Evolutionary conservation across 257 asterid genomes (phyloP).

Genomic region (Phtheirospermum japonicum): DNA sequence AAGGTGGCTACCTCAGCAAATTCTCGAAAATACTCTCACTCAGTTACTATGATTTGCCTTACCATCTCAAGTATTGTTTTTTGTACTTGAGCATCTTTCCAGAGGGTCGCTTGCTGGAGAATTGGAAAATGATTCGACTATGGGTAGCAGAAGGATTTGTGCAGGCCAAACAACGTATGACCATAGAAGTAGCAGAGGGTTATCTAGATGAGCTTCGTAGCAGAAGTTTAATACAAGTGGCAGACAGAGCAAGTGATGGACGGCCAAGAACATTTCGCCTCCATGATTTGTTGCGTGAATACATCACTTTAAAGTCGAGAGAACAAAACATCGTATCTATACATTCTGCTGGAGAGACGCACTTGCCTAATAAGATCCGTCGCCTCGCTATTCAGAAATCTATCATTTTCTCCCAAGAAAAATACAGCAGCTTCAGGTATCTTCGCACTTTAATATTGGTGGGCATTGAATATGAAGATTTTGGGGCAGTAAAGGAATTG

Average conservation of each 20-base stretch:
- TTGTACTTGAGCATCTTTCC: slow-evolving; percentile 24
- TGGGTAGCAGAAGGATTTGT: neutral
- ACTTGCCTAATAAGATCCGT: neutral
- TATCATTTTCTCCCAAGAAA: neutral
- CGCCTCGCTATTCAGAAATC: neutral
- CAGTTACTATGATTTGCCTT: slow-evolving; percentile 19
- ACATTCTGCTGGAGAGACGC: neutral
- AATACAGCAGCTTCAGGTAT: neutral
- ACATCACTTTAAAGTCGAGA: neutral
- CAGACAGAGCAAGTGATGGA: neutral
- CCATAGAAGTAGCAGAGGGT: neutral
- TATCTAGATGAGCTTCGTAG: neutral
- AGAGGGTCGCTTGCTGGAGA: neutral
- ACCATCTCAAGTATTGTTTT: too few species aligned
- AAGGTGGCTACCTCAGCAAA: slow-evolving; percentile 1
- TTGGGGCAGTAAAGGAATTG: neutral
- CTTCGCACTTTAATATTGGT: neutral
- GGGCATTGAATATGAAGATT: neutral
- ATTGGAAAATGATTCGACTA: neutral
- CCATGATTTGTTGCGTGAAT: neutral
- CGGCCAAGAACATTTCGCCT: neutral
- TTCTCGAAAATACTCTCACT: slow-evolving; percentile 13
- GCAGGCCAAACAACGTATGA: neutral
- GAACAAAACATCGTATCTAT: neutral
- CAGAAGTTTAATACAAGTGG: neutral